Percentiles rank a stretch among this genome's conserved stretches.
phyloP scores from a whole-genome alignment of 352 stramenopile genomes.

The Phytophthora ramorum region DNA sequence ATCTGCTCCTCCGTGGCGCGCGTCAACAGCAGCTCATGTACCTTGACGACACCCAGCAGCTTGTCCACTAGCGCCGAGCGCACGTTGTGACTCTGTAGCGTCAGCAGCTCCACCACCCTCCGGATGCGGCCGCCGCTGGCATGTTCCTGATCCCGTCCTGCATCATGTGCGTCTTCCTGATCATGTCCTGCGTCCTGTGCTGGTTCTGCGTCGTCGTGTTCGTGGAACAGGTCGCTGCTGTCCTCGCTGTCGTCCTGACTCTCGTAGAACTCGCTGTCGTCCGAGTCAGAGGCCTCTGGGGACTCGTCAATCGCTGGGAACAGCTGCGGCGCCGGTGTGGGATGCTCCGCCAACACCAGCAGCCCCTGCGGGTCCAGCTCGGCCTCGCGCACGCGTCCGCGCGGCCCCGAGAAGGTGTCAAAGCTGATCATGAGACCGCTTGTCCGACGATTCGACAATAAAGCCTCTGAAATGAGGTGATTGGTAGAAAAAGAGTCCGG shows the following conservation, averaged over 20 bases:
- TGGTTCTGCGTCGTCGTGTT: slow-evolving; percentile 10
- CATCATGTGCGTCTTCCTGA: slow-evolving; percentile 4
- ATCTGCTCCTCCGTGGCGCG: slow-evolving; percentile 78
- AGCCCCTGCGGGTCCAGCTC: slow-evolving; percentile 36
- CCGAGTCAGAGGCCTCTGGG: slow-evolving; percentile 16
- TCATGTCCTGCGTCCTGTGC: not conserved
- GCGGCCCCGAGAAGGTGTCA: slow-evolving; percentile 67
- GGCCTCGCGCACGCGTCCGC: slow-evolving; percentile 42
- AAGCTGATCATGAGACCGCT: slow-evolving; percentile 72
- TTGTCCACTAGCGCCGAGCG: slow-evolving; percentile 62
- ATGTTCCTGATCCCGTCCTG: slow-evolving; percentile 16
- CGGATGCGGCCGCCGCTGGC: slow-evolving; percentile 47
- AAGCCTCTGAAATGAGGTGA: not conserved
- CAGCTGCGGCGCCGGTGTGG: slow-evolving; percentile 3
- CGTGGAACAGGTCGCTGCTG: slow-evolving; percentile 54
- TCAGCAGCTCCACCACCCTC: slow-evolving; percentile 68
- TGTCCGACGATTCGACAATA: slow-evolving; percentile 9
- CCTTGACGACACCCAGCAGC: slow-evolving; percentile 57
- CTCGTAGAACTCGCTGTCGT: slow-evolving; percentile 41
- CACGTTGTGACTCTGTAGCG: slow-evolving; percentile 67
- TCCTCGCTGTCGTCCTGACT: slow-evolving; percentile 34
- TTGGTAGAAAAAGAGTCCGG: slow-evolving; percentile 18
- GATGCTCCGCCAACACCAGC: slow-evolving; percentile 35
- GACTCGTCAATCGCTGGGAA: slow-evolving; percentile 12
- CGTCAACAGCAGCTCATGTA: slow-evolving; percentile 70